These are phyloP conservation scores for Diaporthe destruens DNA, from an alignment of 2,329 filamentous ascomycete species.

Conservation along the genomic window DNA sequence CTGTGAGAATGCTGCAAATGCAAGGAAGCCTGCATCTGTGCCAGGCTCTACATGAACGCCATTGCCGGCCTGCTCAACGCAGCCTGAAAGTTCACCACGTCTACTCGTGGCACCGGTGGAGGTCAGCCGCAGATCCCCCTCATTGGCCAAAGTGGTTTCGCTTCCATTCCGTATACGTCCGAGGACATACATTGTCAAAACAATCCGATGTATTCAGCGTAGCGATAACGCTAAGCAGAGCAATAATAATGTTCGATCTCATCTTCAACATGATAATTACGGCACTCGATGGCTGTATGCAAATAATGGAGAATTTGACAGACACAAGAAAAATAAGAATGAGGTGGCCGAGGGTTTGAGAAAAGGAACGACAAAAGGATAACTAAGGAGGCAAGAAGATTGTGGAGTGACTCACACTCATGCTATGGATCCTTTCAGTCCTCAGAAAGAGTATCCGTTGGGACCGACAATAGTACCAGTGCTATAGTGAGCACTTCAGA, in stretches of 20 bases:
- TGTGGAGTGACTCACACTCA: neutral
- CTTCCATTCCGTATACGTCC: no score
- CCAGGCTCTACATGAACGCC: conserved; percentile 36
- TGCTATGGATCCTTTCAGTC: neutral
- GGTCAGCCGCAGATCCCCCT: neutral
- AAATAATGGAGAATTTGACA: neutral
- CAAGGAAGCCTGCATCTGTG: conserved; percentile 36
- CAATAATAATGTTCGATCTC: neutral
- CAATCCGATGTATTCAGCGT: neutral
- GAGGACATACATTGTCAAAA: no score
- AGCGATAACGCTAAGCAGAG: conserved; percentile 8
- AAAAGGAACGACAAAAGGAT: neutral
- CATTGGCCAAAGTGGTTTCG: no score
- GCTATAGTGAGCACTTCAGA: neutral
- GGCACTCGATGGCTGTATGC: neutral
- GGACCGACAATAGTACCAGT: neutral
- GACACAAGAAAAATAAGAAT: neutral
- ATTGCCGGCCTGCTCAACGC: conserved; percentile 40
- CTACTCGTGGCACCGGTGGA: neutral
- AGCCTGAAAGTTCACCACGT: conserved; percentile 20
- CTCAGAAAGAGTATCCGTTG: neutral
- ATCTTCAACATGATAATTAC: neutral
- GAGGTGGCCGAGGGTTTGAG: neutral
- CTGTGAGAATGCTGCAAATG: conserved; percentile 20
- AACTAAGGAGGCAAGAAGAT: neutral